These are phyloP conservation scores for Decorospora gaudefroyi DNA, from an alignment of 2,329 filamentous ascomycete species.

Conservation along the genomic window DNA sequence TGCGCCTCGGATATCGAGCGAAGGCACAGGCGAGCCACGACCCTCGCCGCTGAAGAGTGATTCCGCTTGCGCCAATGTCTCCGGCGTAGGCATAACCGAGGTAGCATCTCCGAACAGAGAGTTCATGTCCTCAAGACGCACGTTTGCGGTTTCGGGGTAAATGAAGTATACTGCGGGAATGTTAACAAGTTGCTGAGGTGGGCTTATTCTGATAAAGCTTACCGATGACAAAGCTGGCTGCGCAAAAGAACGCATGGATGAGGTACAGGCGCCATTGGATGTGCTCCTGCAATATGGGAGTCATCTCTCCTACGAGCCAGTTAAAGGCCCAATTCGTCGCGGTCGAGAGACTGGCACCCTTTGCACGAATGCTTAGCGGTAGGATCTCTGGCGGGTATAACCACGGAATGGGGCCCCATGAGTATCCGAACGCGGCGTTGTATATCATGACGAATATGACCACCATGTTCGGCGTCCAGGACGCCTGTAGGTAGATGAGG, in stretches of 20 bases:
- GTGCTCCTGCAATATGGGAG: slow-evolving; percentile 85
- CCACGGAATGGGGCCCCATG: slow-evolving; percentile 99
- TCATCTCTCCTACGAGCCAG: slow-evolving; percentile 95
- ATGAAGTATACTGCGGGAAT: slow-evolving; percentile 80
- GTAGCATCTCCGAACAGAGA: slow-evolving; percentile 90
- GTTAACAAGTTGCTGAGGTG: slow-evolving; percentile 28
- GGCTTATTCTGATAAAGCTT: slow-evolving; percentile 50
- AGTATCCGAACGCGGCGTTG: slow-evolving; percentile 94
- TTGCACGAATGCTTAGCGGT: slow-evolving; percentile 92
- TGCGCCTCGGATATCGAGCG: slow-evolving; percentile 68
- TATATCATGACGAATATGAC: slow-evolving; percentile 98
- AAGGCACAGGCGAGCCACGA: slow-evolving; percentile 74
- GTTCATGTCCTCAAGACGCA: slow-evolving; percentile 96
- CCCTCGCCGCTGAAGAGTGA: slow-evolving; percentile 70
- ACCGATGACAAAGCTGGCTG: slow-evolving; percentile 94
- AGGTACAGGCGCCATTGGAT: slow-evolving; percentile 95
- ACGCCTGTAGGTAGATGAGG: slow-evolving; percentile 87
- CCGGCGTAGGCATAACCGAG: slow-evolving; percentile 78
- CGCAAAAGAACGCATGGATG: slow-evolving; percentile 95
- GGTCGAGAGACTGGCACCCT: slow-evolving; percentile 94
- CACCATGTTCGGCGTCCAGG: slow-evolving; percentile 77
- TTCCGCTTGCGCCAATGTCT: slow-evolving; percentile 76
- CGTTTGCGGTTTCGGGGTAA: slow-evolving; percentile 94
- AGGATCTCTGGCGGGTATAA: slow-evolving; percentile 98
- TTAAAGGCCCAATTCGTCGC: slow-evolving; percentile 99